phyloP scores from a whole-genome alignment of 73 alveolate genomes.

The Paramecium tetraurelia region DNA sequence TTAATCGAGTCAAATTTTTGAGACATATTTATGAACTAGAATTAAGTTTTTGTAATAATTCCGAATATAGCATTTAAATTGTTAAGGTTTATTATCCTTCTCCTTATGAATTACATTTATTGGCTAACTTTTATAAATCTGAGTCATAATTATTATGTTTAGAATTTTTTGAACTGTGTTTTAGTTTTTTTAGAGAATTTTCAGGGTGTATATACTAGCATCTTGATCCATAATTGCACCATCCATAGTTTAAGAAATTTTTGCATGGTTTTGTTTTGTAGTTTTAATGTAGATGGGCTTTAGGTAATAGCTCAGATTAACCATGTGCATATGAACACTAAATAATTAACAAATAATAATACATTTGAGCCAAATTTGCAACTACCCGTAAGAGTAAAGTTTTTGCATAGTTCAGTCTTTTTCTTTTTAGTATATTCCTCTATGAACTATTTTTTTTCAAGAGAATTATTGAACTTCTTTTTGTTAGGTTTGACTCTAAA shows the following conservation, averaged over 20 bases:
- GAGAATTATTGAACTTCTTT: neutral
- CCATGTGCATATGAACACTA: slow-evolving; percentile 95
- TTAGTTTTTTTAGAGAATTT: neutral
- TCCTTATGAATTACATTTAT: neutral
- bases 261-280: slow-evolving; percentile 91
- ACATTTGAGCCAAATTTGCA: slow-evolving; percentile 72
- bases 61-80: neutral
- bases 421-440: slow-evolving; percentile 72
- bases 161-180: neutral
- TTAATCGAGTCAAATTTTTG: neutral
- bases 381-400: slow-evolving; percentile 65
- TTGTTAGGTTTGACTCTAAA: slow-evolving; percentile 35
- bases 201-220: slow-evolving; percentile 86
- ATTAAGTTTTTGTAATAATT: neutral
- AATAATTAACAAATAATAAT: neutral
- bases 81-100: too few relatives aligned
- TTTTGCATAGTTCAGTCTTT: slow-evolving; percentile 77
- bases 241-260: slow-evolving; percentile 78
- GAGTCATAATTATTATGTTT: neutral
- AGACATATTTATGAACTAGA: neutral
- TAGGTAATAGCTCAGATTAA: slow-evolving; percentile 68
- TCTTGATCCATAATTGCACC: slow-evolving; percentile 91
- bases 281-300: slow-evolving; percentile 80
- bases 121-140: too few relatives aligned
- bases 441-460: slow-evolving; percentile 24